phyloP scores from a whole-genome alignment of 768 basidiomycete genomes.

The Suillus spraguei region DNA sequence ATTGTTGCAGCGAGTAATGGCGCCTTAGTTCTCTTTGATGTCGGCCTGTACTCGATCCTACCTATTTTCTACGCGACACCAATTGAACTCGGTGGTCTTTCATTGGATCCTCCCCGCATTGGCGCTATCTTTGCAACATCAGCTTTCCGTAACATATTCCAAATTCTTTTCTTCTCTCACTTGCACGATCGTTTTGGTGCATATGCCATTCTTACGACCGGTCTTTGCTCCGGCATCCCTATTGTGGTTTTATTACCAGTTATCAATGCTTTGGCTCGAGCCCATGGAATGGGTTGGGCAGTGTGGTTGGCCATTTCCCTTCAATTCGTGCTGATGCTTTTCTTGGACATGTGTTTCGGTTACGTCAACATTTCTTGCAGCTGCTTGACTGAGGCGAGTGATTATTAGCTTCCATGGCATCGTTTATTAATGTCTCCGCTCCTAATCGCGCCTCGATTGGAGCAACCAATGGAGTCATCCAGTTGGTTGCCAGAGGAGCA shows the following conservation, averaged over 20 bases:
- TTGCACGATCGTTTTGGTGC: slow-evolving; percentile 60
- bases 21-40: slow-evolving; percentile 11
- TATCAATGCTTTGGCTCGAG: slow-evolving; percentile 27
- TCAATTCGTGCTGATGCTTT: slow-evolving; percentile 25
- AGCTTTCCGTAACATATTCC: slow-evolving; percentile 46
- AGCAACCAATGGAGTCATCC: not conserved
- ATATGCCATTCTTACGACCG: slow-evolving; percentile 30
- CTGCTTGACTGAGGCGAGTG: too few species aligned
- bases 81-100: slow-evolving; percentile 31
- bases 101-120: slow-evolving; percentile 30
- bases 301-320: slow-evolving; percentile 31
- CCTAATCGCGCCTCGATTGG: not conserved
- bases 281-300: slow-evolving; percentile 20
- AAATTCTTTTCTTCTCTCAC: slow-evolving; percentile 61
- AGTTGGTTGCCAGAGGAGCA: not conserved
- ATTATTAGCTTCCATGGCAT: not conserved
- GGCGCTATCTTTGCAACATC: slow-evolving; percentile 27
- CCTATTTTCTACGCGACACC: slow-evolving; percentile 37
- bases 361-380: too few species aligned
- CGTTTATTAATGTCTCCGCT: slow-evolving; percentile 7
- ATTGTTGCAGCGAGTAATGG: slow-evolving; percentile 65
- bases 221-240: slow-evolving; percentile 30
- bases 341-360: slow-evolving; percentile 36
- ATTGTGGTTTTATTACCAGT: slow-evolving; percentile 35
- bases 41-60: slow-evolving; percentile 30